phyloP scores from a whole-genome alignment of 331 rosid genomes.

The Erythrophleum ivorense region DNA sequence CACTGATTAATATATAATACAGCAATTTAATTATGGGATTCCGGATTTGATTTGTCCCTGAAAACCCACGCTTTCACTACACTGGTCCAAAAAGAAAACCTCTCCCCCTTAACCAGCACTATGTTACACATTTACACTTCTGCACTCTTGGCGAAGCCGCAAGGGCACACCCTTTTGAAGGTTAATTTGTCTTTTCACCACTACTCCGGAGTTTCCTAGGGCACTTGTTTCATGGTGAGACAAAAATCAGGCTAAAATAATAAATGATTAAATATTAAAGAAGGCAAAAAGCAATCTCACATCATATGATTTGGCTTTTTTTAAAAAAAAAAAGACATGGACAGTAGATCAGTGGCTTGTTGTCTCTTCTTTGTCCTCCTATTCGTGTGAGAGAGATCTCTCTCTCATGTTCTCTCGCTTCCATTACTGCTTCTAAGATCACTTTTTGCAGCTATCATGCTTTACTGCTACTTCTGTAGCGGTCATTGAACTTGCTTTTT shows the following conservation, averaged over 20 bases:
- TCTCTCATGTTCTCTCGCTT: background rate
- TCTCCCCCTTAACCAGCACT: background rate
- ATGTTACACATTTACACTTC: conserved; percentile 38
- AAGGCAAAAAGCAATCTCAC: conserved; percentile 26
- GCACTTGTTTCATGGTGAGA: conserved; percentile 24
- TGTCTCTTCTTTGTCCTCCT: conserved; percentile 33
- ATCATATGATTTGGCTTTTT: conserved; percentile 41
- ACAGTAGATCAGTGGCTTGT: background rate
- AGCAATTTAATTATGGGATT: background rate
- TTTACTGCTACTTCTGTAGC: conserved; percentile 26
- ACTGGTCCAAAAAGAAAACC: background rate
- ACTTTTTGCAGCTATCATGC: conserved; percentile 41
- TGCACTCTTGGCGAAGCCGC: background rate
- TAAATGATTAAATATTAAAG: no score
- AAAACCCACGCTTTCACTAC: conserved; percentile 3
- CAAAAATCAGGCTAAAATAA: background rate
- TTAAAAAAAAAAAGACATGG: conserved; percentile 31
- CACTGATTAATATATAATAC: background rate
- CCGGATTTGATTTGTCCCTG: conserved; percentile 24
- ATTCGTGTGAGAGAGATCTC: conserved; percentile 36
- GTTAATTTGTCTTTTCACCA: conserved; percentile 31
- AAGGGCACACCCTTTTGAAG: background rate
- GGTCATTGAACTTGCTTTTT: conserved; percentile 37
- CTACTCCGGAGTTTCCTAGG: conserved; percentile 29
- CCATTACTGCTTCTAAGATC: conserved; percentile 31